Evolutionary conservation across 139 green algal species (phyloP).

Genomic region (Microglena sp.): DNA sequence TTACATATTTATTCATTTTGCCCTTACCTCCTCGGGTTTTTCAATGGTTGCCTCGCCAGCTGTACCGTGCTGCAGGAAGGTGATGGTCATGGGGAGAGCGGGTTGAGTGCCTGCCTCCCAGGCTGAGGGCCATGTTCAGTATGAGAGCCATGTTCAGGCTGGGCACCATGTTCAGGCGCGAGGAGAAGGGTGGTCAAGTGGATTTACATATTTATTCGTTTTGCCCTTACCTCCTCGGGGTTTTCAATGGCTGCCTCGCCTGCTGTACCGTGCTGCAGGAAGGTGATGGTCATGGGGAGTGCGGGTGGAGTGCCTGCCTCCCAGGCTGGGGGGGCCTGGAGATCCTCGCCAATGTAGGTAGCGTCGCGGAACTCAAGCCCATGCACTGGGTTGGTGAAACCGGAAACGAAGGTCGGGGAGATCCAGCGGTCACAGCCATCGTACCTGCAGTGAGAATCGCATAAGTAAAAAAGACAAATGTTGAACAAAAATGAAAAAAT

Average conservation of each 20-base stretch:
- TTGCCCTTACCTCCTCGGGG: conserved; percentile 26
- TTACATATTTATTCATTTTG: too few relatives aligned
- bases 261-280: conserved; percentile 28
- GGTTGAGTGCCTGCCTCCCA: conserved; percentile 8
- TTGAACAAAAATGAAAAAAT: too few relatives aligned
- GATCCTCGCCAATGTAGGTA: too few relatives aligned
- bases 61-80: conserved; percentile 35
- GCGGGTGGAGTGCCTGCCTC: conserved; percentile 1
- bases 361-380: conserved; percentile 20
- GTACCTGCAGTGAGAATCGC: too few relatives aligned
- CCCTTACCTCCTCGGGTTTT: conserved; percentile 30
- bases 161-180: too few relatives aligned
- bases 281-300: conserved; percentile 35
- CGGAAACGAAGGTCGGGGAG: conserved; percentile 13
- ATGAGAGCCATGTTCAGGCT: too few relatives aligned
- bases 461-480: too few relatives aligned
- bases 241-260: conserved; percentile 15
- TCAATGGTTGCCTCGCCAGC: conserved; percentile 6
- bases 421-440: conserved; percentile 30
- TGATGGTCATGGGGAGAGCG: conserved; percentile 31
- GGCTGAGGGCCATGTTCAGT: too few relatives aligned
- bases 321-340: not conserved
- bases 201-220: too few relatives aligned
- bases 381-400: conserved; percentile 10
- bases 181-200: too few relatives aligned